Evolutionary conservation across 129 eudicot species (phyloP), one percentile per base, ranked within the genome.

Genomic region (Saposhnikovia divaricata): DNA sequence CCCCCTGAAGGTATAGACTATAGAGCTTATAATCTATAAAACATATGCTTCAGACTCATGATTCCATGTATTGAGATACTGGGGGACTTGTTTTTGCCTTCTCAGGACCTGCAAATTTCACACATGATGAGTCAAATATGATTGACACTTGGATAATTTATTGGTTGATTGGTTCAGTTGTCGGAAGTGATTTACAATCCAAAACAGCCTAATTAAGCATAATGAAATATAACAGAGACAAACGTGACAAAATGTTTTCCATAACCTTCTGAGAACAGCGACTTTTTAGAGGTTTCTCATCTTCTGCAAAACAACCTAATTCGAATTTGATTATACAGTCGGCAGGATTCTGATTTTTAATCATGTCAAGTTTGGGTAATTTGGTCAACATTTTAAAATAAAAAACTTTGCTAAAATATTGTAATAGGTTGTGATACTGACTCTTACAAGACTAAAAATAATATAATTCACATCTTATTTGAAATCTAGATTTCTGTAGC

Each of bases 81-180:
- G 97, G 98, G n/a, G 98, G 94, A 86, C 79, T 92, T 66, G 87
- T 92, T 80, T 82, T 87, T 12, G 97, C 90, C 91, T 87, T 90
- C 84, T 83, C 89, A 19, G 80, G 72, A 38, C 88, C 88, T 85
- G 83, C 76, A 77, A 27, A 34, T 55, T 78, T 78, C 39, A 63
- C 8, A 61, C 31, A 5, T 39, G 55, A 61, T 78, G 46, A 53
- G 21, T 37, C 10, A 14, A 21, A 2, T 40, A 72, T 38, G 23
- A n/a, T n/a, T 19, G 3, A 0, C 25, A 72, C 15, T 16, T 18
- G 2, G 27, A 71, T 39, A 16, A 25, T 39, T 13, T 31, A 31
- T 28, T 31, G 38, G 75, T 39, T 13, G 13, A 31, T 12, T 31
- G 38, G 75, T 38, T 34, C 28, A 39, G 43, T 37, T 71, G 40